A percentile compares a stretch with the other conserved stretches of the same genome.
Conservation (phyloP, 306 rosid genomes). For the Alnus rubra region DNA sequence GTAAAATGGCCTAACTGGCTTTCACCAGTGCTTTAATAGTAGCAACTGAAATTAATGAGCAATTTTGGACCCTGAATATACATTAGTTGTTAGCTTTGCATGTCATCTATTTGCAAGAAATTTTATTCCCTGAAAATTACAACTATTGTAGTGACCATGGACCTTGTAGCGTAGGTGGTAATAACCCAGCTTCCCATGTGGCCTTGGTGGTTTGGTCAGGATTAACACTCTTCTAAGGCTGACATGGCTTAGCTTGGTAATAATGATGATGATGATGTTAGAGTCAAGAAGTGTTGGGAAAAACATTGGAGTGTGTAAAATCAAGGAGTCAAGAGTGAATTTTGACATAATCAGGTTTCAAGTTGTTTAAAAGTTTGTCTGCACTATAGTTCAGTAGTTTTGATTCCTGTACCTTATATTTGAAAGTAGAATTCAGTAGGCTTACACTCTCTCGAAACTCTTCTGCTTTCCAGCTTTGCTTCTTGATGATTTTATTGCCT, state of each 20-base stretch:
- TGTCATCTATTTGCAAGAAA: neutral
- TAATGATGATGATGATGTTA: neutral
- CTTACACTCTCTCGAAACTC: neutral
- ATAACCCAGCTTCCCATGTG: neutral
- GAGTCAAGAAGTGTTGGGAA: neutral
- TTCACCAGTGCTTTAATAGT: too few relatives aligned
- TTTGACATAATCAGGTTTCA: neutral
- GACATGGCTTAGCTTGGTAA: neutral
- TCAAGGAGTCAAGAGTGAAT: neutral
- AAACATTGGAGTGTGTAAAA: neutral
- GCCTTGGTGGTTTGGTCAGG: neutral
- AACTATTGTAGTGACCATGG: neutral
- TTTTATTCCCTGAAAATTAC: neutral
- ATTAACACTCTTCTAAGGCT: neutral
- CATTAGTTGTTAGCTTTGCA: neutral
- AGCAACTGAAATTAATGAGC: too few relatives aligned
- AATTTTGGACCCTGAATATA: too few relatives aligned
- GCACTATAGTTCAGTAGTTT: neutral
- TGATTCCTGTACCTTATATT: neutral
- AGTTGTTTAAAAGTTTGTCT: neutral
- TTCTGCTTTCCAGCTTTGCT: conserved; percentile 9
- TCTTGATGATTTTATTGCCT: conserved; percentile 13
- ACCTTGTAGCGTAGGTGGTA: neutral
- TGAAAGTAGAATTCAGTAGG: neutral
- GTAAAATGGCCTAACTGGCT: too few relatives aligned